These are phyloP conservation scores for Cardamine occulta DNA, from an alignment of 345 rosid genomes.

Conservation along the genomic window DNA sequence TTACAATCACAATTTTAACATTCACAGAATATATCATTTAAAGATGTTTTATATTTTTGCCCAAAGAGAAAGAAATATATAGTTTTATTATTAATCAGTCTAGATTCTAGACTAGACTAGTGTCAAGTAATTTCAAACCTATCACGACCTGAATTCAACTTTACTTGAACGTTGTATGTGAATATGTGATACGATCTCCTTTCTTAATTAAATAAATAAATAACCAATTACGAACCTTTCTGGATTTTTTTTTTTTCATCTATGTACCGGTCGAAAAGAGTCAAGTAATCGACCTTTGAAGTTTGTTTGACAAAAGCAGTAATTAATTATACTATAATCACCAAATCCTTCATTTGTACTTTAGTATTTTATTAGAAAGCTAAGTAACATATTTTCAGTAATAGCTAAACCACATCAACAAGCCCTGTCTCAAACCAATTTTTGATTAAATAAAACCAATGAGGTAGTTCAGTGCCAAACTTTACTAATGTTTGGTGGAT, in stretches of 20 bases:
- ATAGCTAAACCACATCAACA: conserved; percentile 26
- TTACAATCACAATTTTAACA: neutral
- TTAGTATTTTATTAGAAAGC: conserved; percentile 1
- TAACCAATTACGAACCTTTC: neutral
- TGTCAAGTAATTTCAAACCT: neutral
- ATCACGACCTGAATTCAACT: conserved; percentile 4
- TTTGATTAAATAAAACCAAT: neutral
- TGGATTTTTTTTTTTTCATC: neutral
- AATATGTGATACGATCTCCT: neutral
- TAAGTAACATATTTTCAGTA: neutral
- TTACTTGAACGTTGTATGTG: neutral
- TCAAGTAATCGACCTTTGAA: conserved; percentile 15
- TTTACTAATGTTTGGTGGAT: neutral
- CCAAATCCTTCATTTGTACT: conserved; percentile 7
- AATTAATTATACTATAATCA: neutral
- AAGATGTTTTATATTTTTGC: neutral
- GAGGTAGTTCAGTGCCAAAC: neutral
- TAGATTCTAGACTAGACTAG: neutral
- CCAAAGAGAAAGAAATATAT: too few relatives aligned
- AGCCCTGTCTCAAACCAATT: conserved; percentile 3
- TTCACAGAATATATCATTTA: neutral
- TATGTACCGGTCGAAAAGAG: neutral
- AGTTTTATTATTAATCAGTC: conserved; percentile 3
- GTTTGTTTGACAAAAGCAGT: conserved; percentile 6
- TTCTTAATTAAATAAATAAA: neutral